A percentile compares a stretch with the other conserved stretches of the same genome.
Conservation (phyloP, 2,329 filamentous ascomycete species). For the Fusarium sororula region DNA sequence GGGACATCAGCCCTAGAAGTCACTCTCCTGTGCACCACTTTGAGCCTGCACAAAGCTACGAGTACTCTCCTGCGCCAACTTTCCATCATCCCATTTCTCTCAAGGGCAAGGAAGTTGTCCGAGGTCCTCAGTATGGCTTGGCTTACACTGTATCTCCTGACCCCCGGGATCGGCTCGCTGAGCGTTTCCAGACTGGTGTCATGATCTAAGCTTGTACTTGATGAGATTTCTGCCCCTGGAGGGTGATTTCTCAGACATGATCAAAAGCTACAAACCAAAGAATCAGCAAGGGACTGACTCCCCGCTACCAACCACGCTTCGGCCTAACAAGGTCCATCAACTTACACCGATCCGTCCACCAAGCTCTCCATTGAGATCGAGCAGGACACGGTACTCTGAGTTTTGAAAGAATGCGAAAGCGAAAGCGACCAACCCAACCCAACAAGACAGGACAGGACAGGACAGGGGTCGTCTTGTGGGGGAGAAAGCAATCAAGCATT, state of each 20-base stretch:
- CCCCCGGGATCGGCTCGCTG: constrained; percentile 46
- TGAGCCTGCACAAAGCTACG: constrained; percentile 17
- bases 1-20: constrained; percentile 31
- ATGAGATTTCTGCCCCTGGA: constrained; percentile 42
- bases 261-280: constrained; percentile 45
- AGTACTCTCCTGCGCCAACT: constrained; percentile 15
- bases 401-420: neutral
- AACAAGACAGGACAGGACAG: neutral
- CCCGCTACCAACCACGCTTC: neutral
- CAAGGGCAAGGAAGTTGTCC: constrained; percentile 56
- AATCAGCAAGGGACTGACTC: neutral
- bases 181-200: constrained; percentile 21
- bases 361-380: constrained; percentile 24
- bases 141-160: constrained; percentile 50
- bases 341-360: constrained; percentile 5
- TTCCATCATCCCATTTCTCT: constrained; percentile 41
- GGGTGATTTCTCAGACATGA: constrained; percentile 52
- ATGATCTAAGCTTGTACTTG: constrained; percentile 23
- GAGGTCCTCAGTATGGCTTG: constrained; percentile 46
- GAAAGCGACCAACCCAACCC: neutral
- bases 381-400: constrained; percentile 15
- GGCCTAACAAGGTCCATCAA: neutral
- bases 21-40: constrained; percentile 17
- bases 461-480: neutral
- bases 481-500: neutral